Conservation (phyloP, 23 red algal species). For the Pyropia yezoensis region DNA sequence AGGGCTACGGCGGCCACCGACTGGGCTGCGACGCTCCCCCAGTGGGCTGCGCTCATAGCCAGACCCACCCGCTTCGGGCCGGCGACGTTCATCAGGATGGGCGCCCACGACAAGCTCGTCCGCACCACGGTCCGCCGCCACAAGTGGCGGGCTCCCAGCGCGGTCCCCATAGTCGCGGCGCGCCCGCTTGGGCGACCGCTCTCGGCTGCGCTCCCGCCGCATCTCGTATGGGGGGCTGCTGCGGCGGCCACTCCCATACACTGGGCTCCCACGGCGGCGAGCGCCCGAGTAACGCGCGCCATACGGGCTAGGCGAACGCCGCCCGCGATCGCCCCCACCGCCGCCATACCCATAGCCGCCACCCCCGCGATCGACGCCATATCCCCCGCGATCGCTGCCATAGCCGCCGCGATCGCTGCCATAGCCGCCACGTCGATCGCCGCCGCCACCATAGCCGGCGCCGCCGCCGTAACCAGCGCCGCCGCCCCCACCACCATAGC, state of each 20-base stretch:
- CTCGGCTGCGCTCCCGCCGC: background rate
- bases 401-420: constrained; percentile 1
- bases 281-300: background rate
- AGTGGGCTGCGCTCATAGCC: too few relatives aligned
- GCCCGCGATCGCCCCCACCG: constrained; percentile 1
- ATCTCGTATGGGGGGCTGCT: background rate
- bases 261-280: background rate
- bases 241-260: constrained; percentile 6
- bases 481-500: background rate
- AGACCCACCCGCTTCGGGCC: too few relatives aligned
- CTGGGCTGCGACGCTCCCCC: too few relatives aligned
- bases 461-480: background rate
- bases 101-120: too few relatives aligned
- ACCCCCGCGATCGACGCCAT: constrained; percentile 6
- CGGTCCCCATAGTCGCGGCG: background rate
- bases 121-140: too few relatives aligned
- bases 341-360: constrained; percentile 1
- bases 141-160: too few relatives aligned
- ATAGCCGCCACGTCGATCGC: constrained; percentile 1
- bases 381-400: background rate
- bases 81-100: too few relatives aligned
- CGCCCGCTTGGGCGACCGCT: background rate
- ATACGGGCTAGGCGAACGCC: background rate
- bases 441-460: background rate
- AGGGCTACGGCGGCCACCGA: background rate